A percentile compares a stretch with the other conserved stretches of the same genome.
Conservation (phyloP, 73 alveolate genomes). For the Stentor coeruleus region DNA sequence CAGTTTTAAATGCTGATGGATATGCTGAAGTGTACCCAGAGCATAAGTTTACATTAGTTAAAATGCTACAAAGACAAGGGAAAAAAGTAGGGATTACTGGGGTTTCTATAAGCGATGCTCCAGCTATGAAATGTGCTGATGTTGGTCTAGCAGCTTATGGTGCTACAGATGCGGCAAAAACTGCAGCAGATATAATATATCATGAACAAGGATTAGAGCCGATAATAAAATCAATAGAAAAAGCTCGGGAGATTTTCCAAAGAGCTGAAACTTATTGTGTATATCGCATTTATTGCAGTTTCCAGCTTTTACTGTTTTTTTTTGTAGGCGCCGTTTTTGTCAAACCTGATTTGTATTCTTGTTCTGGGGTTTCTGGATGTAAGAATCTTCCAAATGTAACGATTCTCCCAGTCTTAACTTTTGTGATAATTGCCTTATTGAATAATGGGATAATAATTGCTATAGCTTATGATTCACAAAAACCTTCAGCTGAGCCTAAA, state of each 20-base stretch:
- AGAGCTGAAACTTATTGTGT: neutral
- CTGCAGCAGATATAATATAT: slow-evolving; percentile 52
- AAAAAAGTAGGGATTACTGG: slow-evolving; percentile 52
- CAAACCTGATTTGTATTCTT: neutral
- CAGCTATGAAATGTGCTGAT: slow-evolving; percentile 58
- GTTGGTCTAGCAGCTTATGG: slow-evolving; percentile 66
- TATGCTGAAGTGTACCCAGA: slow-evolving; percentile 29
- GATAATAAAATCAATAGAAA: neutral
- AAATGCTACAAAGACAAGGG: neutral
- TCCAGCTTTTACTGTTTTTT: slow-evolving; percentile 24
- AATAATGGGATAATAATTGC: slow-evolving; percentile 5
- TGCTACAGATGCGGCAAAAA: slow-evolving; percentile 60
- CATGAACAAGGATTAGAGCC: neutral
- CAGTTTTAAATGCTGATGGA: neutral
- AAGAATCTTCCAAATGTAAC: neutral
- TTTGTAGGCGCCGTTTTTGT: neutral
- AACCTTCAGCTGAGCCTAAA: neutral
- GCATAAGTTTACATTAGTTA: slow-evolving; percentile 5
- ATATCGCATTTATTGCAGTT: slow-evolving; percentile 13
- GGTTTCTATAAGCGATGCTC: slow-evolving; percentile 60
- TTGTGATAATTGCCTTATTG: slow-evolving; percentile 7
- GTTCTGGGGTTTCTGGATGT: neutral
- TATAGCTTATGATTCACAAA: neutral
- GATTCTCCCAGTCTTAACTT: neutral
- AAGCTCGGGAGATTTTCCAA: slow-evolving; percentile 11